These are phyloP conservation scores for Geotrichum siamense DNA, from an alignment of 1,139 yeast genomes.

Conservation along the genomic window DNA sequence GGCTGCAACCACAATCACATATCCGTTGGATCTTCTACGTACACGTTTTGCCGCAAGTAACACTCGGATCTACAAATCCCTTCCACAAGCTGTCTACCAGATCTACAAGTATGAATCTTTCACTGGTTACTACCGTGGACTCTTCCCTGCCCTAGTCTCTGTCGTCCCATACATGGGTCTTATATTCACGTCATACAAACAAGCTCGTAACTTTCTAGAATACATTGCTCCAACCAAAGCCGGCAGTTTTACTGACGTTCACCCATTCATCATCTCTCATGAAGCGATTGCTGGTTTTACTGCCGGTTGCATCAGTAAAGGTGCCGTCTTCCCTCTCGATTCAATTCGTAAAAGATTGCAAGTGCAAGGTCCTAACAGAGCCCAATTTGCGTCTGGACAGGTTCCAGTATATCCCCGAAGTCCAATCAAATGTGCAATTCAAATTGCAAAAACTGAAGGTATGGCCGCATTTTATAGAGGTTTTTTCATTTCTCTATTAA, in stretches of 20 bases:
- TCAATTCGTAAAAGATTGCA: slow-evolving; percentile 74
- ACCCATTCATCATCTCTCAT: slow-evolving; percentile 31
- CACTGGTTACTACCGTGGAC: slow-evolving; percentile 56
- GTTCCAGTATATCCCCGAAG: slow-evolving; percentile 18
- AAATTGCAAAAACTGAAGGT: slow-evolving; percentile 52
- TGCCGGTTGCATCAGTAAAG: slow-evolving; percentile 73
- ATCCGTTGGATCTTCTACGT: slow-evolving; percentile 81
- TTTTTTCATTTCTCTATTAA: slow-evolving; percentile 55
- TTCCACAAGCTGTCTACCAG: slow-evolving; percentile 38
- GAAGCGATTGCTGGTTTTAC: slow-evolving; percentile 65
- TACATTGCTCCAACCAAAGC: slow-evolving; percentile 15
- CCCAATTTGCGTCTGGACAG: slow-evolving; percentile 23
- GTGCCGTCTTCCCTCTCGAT: slow-evolving; percentile 76
- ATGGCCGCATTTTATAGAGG: slow-evolving; percentile 67
- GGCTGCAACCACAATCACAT: slow-evolving; percentile 62
- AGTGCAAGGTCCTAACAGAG: slow-evolving; percentile 43
- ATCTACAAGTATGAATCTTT: slow-evolving; percentile 48
- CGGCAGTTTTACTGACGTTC: slow-evolving; percentile 14
- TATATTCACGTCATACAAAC: slow-evolving; percentile 62
- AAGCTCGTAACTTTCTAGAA: slow-evolving; percentile 15
- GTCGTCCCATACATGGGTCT: slow-evolving; percentile 61
- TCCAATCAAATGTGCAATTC: slow-evolving; percentile 29
- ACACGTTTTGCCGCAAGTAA: slow-evolving; percentile 56
- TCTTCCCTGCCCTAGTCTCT: slow-evolving; percentile 54
- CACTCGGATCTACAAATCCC: slow-evolving; percentile 48